These are phyloP conservation scores for Inonotus obliquus DNA, from an alignment of 1,284 basidiomycete genomes.

Conservation along the genomic window DNA sequence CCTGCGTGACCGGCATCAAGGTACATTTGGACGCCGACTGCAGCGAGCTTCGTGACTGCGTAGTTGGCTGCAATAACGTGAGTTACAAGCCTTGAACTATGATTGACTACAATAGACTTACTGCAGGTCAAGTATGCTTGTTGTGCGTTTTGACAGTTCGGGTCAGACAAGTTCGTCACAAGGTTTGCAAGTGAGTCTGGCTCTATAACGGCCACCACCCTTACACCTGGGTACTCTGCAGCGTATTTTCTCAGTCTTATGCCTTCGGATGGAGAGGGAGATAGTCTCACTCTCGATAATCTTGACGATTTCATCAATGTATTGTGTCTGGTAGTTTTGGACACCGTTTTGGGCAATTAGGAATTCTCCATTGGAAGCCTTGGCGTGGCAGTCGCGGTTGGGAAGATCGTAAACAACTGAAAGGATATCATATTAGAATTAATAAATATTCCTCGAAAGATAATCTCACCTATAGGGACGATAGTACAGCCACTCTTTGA, in stretches of 20 bases:
- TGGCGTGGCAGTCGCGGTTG: slow-evolving; percentile 60
- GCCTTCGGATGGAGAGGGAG: not conserved
- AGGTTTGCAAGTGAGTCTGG: slow-evolving; percentile 59
- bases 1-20: slow-evolving; percentile 63
- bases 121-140: slow-evolving; percentile 42
- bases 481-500: slow-evolving; percentile 46
- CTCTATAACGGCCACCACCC: slow-evolving; percentile 59
- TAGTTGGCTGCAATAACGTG: slow-evolving; percentile 43
- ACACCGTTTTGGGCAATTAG: slow-evolving; percentile 50
- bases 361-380: slow-evolving; percentile 63
- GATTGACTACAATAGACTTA: not conserved
- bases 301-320: slow-evolving; percentile 58
- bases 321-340: slow-evolving; percentile 46
- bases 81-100: not conserved
- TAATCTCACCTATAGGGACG: slow-evolving; percentile 49
- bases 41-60: slow-evolving; percentile 50
- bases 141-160: slow-evolving; percentile 50
- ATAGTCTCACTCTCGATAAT: slow-evolving; percentile 44
- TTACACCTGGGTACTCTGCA: slow-evolving; percentile 52
- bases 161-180: slow-evolving; percentile 58
- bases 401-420: slow-evolving; percentile 29
- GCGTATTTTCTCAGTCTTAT: not conserved
- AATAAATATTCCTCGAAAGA: not conserved
- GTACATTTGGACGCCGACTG: slow-evolving; percentile 54
- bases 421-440: not conserved